A percentile compares a stretch with the other conserved stretches of the same genome.
phyloP scores from a whole-genome alignment of 1,139 yeast genomes.

The Spathaspora sp. region DNA sequence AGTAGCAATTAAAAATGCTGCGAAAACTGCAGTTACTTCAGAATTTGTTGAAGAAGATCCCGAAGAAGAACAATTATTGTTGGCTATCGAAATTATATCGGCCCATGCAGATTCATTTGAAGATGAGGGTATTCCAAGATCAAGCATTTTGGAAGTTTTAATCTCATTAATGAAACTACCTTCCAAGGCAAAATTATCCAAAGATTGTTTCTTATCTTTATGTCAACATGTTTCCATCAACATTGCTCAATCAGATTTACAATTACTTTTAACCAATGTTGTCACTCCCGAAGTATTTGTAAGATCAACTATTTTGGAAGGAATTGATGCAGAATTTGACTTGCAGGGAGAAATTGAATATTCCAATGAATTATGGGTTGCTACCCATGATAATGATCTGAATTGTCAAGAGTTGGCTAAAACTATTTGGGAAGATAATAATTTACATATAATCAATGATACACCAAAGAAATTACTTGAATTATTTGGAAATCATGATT shows the following conservation, averaged over 20 bases:
- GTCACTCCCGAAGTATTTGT: slow-evolving; percentile 69
- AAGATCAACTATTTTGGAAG: slow-evolving; percentile 76
- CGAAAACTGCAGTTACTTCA: slow-evolving; percentile 48
- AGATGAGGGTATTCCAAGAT: slow-evolving; percentile 68
- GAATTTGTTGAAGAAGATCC: slow-evolving; percentile 79
- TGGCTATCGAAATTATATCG: slow-evolving; percentile 76
- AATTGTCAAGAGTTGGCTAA: slow-evolving; percentile 64
- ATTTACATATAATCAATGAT: slow-evolving; percentile 43
- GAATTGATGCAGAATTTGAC: slow-evolving; percentile 84
- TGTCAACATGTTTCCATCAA: slow-evolving; percentile 73
- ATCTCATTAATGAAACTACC: slow-evolving; percentile 71
- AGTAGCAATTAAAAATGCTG: slow-evolving; percentile 51
- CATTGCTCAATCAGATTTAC: slow-evolving; percentile 56
- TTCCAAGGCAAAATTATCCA: slow-evolving; percentile 74
- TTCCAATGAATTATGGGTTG: slow-evolving; percentile 74
- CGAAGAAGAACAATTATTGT: slow-evolving; percentile 79
- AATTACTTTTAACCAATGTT: slow-evolving; percentile 56
- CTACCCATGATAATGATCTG: slow-evolving; percentile 71
- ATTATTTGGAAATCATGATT: slow-evolving; percentile 54
- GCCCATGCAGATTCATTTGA: slow-evolving; percentile 75
- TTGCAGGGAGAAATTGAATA: slow-evolving; percentile 53
- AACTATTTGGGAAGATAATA: slow-evolving; percentile 84
- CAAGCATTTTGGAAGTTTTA: slow-evolving; percentile 58
- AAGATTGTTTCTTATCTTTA: slow-evolving; percentile 76
- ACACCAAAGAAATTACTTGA: slow-evolving; percentile 47